Conservation (phyloP, 805 yeast genomes). For the Saccharomycopsis malanga region DNA sequence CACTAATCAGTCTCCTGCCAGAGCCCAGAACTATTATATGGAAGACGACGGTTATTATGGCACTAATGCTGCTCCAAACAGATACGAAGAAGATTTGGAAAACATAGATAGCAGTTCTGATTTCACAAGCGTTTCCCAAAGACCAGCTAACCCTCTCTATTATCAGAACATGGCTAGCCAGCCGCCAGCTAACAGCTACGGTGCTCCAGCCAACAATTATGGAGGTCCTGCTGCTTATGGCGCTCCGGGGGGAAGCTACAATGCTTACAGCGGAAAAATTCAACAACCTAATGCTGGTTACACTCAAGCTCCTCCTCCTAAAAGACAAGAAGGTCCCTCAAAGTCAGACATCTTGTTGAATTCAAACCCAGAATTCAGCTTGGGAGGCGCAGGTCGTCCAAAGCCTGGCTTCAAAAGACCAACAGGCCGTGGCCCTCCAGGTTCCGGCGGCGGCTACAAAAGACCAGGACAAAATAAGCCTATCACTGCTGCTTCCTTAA, state of each 20-base stretch:
- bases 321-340: constrained; percentile 27
- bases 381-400: constrained; percentile 18
- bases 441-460: constrained; percentile 34
- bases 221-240: constrained; percentile 1
- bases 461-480: constrained; percentile 27
- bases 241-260: constrained; percentile 1
- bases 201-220: neutral
- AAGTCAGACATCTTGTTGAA: constrained; percentile 38
- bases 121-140: constrained; percentile 72
- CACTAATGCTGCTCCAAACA: too few relatives aligned
- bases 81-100: constrained; percentile 24
- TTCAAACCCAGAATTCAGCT: constrained; percentile 43
- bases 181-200: constrained; percentile 22
- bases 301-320: constrained; percentile 24
- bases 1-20: neutral
- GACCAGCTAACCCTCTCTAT: constrained; percentile 60
- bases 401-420: constrained; percentile 20
- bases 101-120: constrained; percentile 41
- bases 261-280: constrained; percentile 8
- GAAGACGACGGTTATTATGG: constrained; percentile 7
- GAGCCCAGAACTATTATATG: neutral
- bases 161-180: constrained; percentile 25
- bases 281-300: constrained; percentile 17
- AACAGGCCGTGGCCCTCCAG: constrained; percentile 21
- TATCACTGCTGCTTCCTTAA: constrained; percentile 35